Evolutionary conservation across 257 asterid species (phyloP).

Genomic region (Echites panduratus): DNA sequence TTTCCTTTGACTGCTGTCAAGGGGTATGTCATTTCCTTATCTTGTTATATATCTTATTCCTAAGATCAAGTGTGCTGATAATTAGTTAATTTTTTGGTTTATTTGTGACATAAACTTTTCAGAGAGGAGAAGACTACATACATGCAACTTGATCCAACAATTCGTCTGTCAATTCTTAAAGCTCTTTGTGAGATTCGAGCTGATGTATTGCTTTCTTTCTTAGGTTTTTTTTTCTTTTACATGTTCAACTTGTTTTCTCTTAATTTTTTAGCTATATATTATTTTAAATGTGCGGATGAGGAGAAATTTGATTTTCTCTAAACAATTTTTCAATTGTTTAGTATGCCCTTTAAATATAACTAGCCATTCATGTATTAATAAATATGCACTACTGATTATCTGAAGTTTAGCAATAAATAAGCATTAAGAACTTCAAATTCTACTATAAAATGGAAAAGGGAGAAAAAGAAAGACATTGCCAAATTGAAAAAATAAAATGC

Average conservation of each 20-base stretch:
- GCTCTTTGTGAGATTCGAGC: constrained; percentile 93
- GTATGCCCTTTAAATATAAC: no score
- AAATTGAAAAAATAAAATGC: no score
- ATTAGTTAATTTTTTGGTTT: background rate
- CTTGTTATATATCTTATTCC: constrained; percentile 11
- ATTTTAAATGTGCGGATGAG: no score
- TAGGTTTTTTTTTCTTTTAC: constrained; percentile 1
- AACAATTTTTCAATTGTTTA: no score
- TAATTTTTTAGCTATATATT: background rate
- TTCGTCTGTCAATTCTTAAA: constrained; percentile 66
- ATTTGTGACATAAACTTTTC: constrained; percentile 22
- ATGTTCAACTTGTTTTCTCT: constrained; percentile 8
- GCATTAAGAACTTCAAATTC: no score
- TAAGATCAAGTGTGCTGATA: constrained; percentile 8
- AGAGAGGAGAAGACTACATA: constrained; percentile 72
- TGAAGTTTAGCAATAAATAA: no score
- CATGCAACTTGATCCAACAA: constrained; percentile 64
- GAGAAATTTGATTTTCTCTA: no score
- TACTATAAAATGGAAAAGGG: no score
- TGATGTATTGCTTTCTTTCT: constrained; percentile 45
- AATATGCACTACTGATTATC: no score
- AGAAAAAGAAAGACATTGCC: no score
- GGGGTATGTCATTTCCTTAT: constrained; percentile 44
- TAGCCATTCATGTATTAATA: no score
- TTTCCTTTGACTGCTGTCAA: constrained; percentile 64